These are phyloP conservation scores for Saturnispora dispora DNA, from an alignment of 805 yeast species.

Conservation along the genomic window DNA sequence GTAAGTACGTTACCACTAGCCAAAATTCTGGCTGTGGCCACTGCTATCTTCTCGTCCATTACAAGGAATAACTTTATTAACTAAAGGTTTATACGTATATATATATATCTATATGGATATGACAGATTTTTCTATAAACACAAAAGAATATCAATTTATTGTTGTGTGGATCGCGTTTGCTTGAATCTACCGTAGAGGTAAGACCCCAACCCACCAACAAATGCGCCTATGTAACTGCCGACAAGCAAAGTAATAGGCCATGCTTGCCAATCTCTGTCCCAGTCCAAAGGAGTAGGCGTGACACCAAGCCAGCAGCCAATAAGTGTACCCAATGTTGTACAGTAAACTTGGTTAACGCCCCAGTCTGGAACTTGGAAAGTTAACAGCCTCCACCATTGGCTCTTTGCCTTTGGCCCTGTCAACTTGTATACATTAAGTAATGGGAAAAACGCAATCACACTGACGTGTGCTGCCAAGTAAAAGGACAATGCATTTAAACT, in stretches of 20 bases:
- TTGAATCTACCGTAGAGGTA: constrained; percentile 13
- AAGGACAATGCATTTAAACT: constrained; percentile 12
- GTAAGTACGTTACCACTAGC: neutral
- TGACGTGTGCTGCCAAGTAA: constrained; percentile 14
- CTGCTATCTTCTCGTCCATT: neutral
- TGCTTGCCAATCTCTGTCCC: constrained; percentile 96
- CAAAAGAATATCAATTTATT: neutral
- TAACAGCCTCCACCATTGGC: constrained; percentile 21
- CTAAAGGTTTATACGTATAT: neutral
- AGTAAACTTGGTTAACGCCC: constrained; percentile 28
- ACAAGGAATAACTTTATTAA: neutral
- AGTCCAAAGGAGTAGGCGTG: constrained; percentile 86
- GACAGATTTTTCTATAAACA: neutral
- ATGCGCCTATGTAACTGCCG: constrained; percentile 72
- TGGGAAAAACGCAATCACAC: constrained; percentile 15
- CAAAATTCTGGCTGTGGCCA: neutral
- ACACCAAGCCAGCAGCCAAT: constrained; percentile 91
- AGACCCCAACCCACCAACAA: constrained; percentile 37
- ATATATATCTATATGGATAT: neutral
- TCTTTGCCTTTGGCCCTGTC: constrained; percentile 23
- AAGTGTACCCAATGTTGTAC: constrained; percentile 33
- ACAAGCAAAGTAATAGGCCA: constrained; percentile 87
- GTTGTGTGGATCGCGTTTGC: neutral
- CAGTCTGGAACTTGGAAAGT: constrained; percentile 25
- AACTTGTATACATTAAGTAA: constrained; percentile 36